A percentile compares a stretch with the other conserved stretches of the same genome.
phyloP scores from a whole-genome alignment of 1,139 yeast species.

The Suhomyces bolitotheri region DNA sequence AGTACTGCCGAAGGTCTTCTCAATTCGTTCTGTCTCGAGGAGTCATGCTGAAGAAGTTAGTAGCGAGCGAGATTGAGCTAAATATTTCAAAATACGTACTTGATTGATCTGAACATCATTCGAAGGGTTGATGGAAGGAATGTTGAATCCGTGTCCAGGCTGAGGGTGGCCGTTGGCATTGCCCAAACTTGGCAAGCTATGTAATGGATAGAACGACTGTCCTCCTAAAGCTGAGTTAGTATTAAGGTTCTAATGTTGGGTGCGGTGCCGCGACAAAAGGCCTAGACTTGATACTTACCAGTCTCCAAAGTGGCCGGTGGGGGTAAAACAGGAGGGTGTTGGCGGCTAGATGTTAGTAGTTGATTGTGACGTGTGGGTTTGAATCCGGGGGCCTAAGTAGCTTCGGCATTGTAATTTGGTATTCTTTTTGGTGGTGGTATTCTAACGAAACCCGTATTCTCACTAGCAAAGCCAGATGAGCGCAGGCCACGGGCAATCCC shows the following conservation, averaged over 20 bases:
- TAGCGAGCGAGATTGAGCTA: slow-evolving; percentile 15
- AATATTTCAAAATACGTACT: slow-evolving; percentile 31
- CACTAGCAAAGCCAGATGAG: too few species aligned
- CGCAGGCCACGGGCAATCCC: too few species aligned
- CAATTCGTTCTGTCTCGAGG: slow-evolving; percentile 27
- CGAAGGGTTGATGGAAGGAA: slow-evolving; percentile 46
- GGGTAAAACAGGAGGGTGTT: slow-evolving; percentile 55
- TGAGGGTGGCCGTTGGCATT: slow-evolving; percentile 40
- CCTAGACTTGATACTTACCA: slow-evolving; percentile 32
- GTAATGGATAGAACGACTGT: slow-evolving; percentile 52
- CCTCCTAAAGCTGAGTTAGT: slow-evolving; percentile 34
- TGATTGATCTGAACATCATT: slow-evolving; percentile 27
- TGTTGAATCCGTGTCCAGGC: slow-evolving; percentile 45
- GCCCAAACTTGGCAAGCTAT: slow-evolving; percentile 54
- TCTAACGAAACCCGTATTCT: too few species aligned
- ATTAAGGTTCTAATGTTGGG: slow-evolving; percentile 3
- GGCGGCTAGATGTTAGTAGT: slow-evolving; percentile 40
- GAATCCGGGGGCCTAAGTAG: too few species aligned
- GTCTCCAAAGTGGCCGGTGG: slow-evolving; percentile 57
- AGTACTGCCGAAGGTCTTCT: slow-evolving; percentile 30
- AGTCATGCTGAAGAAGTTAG: slow-evolving; percentile 21
- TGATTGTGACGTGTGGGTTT: too few species aligned
- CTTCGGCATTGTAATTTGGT: too few species aligned
- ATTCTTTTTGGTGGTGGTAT: too few species aligned
- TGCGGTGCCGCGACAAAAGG: neutral